These are phyloP conservation scores for Russula foetens DNA, from an alignment of 768 basidiomycete genomes.

Conservation along the genomic window DNA sequence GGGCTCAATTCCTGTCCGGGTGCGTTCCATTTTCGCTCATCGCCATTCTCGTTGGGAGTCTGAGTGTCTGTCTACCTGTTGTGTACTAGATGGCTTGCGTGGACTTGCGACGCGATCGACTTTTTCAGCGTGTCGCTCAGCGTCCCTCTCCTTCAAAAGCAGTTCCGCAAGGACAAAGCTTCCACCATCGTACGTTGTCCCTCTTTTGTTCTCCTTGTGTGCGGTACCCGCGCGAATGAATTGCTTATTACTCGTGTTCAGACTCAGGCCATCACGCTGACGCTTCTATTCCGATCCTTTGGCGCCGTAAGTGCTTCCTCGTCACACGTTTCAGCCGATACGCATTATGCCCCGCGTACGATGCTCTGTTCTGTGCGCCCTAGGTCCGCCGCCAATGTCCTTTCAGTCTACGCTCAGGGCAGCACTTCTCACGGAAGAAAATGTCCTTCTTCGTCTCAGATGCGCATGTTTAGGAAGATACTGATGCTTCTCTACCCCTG, in stretches of 20 bases:
- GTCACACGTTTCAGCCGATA: neutral
- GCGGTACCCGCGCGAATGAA: neutral
- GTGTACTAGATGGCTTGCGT: slow-evolving; percentile 65
- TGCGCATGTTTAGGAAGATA: neutral
- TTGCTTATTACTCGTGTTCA: slow-evolving; percentile 15
- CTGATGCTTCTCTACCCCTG: neutral
- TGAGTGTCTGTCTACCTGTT: neutral
- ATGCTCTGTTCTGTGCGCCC: neutral
- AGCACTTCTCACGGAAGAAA: neutral
- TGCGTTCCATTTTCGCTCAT: slow-evolving; percentile 18
- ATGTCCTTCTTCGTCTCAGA: neutral
- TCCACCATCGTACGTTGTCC: slow-evolving; percentile 35
- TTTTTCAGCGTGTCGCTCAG: slow-evolving; percentile 74
- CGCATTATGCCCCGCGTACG: no score
- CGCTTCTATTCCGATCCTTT: slow-evolving; percentile 77
- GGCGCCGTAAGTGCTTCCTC: slow-evolving; percentile 45
- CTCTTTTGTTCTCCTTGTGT: neutral
- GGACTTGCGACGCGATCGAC: slow-evolving; percentile 83
- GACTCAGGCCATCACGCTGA: slow-evolving; percentile 85
- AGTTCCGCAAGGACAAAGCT: slow-evolving; percentile 38
- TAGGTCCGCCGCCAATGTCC: neutral
- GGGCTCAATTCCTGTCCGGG: slow-evolving; percentile 50
- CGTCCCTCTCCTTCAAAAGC: slow-evolving; percentile 37
- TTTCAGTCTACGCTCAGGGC: neutral
- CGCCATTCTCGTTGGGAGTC: neutral